Evolutionary conservation across 371 early-diverging fungal species (phyloP).

Genomic region (Lichtheimia ramosa): DNA sequence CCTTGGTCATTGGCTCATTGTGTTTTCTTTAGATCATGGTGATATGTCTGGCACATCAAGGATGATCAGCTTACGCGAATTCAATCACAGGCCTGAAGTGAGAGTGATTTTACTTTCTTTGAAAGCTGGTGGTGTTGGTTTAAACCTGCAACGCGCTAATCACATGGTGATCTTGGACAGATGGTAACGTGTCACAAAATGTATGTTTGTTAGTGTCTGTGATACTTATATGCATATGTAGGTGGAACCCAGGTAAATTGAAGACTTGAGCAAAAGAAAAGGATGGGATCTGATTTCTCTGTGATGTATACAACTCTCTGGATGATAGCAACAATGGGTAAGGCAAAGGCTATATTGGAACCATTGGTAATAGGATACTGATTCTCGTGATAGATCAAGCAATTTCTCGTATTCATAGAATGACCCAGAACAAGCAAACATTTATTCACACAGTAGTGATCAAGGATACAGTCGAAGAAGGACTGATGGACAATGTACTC

Average conservation of each 20-base stretch:
- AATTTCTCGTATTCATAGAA: slow-evolving; percentile 44
- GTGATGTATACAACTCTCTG: background rate
- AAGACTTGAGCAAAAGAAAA: background rate
- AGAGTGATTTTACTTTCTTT: slow-evolving; percentile 40
- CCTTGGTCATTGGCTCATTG: no score
- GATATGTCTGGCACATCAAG: slow-evolving; percentile 22
- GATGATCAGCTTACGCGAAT: slow-evolving; percentile 23
- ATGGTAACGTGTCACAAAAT: slow-evolving; percentile 23
- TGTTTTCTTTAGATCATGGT: slow-evolving; percentile 30
- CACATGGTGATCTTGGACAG: slow-evolving; percentile 48
- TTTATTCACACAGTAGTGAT: slow-evolving; percentile 42
- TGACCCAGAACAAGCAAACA: slow-evolving; percentile 43
- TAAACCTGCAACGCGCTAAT: slow-evolving; percentile 45
- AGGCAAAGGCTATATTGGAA: background rate
- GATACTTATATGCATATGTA: slow-evolving; percentile 8
- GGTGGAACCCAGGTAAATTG: slow-evolving; percentile 44
- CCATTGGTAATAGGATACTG: background rate
- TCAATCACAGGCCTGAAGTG: slow-evolving; percentile 29
- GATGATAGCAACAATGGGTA: slow-evolving; percentile 41
- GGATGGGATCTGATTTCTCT: background rate
- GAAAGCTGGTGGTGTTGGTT: slow-evolving; percentile 46
- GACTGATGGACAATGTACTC: slow-evolving; percentile 38
- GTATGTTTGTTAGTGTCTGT: background rate
- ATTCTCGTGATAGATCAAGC: slow-evolving; percentile 30
- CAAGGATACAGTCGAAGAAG: slow-evolving; percentile 43